Conservation (phyloP, 202 grass and related monocot species). For the Brachypodium distachyon region DNA sequence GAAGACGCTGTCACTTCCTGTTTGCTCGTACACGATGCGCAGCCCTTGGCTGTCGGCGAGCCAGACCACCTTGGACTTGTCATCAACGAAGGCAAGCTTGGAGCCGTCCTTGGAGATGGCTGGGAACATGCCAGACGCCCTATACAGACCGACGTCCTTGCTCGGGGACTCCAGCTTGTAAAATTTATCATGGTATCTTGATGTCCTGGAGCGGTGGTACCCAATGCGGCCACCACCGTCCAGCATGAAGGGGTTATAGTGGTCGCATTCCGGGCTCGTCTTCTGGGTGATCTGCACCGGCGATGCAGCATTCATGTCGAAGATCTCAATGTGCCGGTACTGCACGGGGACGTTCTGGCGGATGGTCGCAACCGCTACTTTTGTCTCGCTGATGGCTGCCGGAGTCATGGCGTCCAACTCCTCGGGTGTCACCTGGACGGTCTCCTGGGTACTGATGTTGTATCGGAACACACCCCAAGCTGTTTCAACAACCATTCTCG, state of each 20-base stretch:
- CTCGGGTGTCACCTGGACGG: neutral
- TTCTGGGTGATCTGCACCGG: constrained; percentile 4
- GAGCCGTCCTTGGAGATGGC: neutral
- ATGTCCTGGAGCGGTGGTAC: neutral
- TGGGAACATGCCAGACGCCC: neutral
- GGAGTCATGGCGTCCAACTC: neutral
- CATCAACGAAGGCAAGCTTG: neutral
- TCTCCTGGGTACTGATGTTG: neutral
- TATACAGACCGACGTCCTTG: neutral
- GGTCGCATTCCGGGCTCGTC: neutral
- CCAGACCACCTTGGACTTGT: neutral
- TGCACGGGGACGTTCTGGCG: neutral
- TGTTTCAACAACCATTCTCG: neutral
- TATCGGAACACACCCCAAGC: constrained; percentile 6
- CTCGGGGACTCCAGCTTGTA: neutral
- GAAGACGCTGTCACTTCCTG: neutral
- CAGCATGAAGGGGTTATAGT: constrained; percentile 26
- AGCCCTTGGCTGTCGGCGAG: neutral
- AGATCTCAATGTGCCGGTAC: neutral
- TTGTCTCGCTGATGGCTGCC: neutral
- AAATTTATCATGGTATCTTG: neutral
- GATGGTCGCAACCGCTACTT: constrained; percentile 2
- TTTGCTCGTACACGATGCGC: neutral
- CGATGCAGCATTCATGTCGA: neutral
- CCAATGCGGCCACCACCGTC: neutral